A percentile compares a stretch with the other conserved stretches of the same genome.
Conservation (phyloP, 1,284 basidiomycete species). For the Marasmius tenuissimus region DNA sequence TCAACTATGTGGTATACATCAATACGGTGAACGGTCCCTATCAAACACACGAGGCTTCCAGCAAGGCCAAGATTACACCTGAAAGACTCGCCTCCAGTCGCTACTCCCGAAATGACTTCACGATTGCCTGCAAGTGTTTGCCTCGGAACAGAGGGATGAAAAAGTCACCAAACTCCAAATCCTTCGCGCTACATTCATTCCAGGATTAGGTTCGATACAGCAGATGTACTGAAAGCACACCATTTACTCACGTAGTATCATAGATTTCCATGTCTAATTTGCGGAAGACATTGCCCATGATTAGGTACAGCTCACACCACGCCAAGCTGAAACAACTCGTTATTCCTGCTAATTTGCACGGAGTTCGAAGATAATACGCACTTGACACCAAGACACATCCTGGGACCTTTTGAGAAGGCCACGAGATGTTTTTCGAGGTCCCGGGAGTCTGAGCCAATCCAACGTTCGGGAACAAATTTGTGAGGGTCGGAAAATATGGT, state of each 20-base stretch:
- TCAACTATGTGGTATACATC: no score
- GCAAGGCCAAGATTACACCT: no score
- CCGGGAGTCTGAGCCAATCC: neutral
- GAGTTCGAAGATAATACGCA: neutral
- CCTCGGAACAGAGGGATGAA: no score
- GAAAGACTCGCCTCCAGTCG: no score
- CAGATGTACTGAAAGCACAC: neutral
- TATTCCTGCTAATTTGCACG: neutral
- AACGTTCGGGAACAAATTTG: constrained; percentile 9
- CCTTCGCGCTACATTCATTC: neutral
- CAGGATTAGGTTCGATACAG: neutral
- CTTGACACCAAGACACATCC: constrained; percentile 4
- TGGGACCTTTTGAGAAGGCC: constrained; percentile 10
- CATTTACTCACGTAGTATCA: neutral
- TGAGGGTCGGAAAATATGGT: constrained; percentile 5
- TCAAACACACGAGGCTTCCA: no score
- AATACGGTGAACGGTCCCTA: no score
- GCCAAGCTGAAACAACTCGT: constrained; percentile 17
- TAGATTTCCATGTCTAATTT: constrained; percentile 20
- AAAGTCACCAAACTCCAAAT: neutral
- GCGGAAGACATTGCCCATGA: constrained; percentile 23
- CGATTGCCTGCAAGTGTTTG: no score
- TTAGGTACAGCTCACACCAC: constrained; percentile 26
- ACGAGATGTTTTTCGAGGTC: constrained; percentile 5
- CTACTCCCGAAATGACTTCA: no score